Evolutionary conservation across 352 stramenopile genomes (phyloP).

Genomic region (Globisporangium cederbergense): DNA sequence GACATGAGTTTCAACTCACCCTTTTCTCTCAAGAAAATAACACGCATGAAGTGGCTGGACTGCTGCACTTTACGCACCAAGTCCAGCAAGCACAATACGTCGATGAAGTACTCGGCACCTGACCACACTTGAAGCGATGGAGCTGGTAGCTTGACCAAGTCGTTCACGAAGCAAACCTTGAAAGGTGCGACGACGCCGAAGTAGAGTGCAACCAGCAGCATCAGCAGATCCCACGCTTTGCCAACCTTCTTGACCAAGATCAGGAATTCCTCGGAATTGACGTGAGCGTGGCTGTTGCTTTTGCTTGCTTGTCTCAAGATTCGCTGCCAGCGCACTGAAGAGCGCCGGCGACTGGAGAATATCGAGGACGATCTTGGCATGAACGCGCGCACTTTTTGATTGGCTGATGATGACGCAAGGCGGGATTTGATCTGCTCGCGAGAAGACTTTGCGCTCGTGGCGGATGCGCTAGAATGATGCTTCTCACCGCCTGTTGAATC

Average conservation of each 20-base stretch:
- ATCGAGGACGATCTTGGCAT: conserved; percentile 3
- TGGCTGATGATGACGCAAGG: not conserved
- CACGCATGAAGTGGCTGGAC: conserved; percentile 14
- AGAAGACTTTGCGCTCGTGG: not conserved
- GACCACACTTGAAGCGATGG: conserved; percentile 34
- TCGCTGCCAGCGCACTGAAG: conserved; percentile 18
- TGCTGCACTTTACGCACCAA: conserved; percentile 35
- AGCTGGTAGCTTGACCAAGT: conserved; percentile 26
- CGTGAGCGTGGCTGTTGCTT: conserved; percentile 3
- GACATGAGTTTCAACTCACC: not conserved
- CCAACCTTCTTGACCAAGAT: conserved; percentile 29
- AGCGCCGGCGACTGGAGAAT: conserved; percentile 7
- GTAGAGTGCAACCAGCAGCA: conserved; percentile 48
- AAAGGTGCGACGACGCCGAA: conserved; percentile 39
- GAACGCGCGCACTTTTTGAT: not conserved
- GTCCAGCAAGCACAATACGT: conserved; percentile 44
- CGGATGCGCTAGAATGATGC: not conserved
- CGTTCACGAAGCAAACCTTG: conserved; percentile 55
- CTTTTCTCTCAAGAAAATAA: conserved; percentile 2
- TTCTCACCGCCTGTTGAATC: not conserved
- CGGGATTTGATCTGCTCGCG: not conserved
- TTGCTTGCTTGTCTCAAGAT: not conserved
- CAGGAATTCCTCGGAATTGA: conserved; percentile 37
- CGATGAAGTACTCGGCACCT: conserved; percentile 48
- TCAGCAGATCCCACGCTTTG: conserved; percentile 45